Percentiles rank a stretch among this genome's conserved stretches.
Evolutionary conservation across 805 yeast species (phyloP).

Genomic region (Naumovozyma castellii): DNA sequence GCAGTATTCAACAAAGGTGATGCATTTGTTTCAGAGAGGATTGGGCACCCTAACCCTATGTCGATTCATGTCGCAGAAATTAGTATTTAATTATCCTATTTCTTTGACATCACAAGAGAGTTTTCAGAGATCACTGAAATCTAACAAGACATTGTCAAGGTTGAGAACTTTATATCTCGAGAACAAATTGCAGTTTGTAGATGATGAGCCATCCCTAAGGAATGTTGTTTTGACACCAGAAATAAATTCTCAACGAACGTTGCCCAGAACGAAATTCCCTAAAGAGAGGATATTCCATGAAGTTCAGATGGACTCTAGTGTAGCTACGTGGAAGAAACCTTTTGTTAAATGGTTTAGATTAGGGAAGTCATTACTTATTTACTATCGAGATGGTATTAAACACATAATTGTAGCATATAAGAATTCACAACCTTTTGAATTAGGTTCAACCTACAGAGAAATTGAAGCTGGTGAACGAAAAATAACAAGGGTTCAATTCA

Average conservation of each 20-base stretch:
- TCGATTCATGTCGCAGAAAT: background rate
- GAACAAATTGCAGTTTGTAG: constrained; percentile 1
- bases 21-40: too few relatives aligned
- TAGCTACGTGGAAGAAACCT: constrained; percentile 19
- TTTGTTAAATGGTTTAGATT: constrained; percentile 34
- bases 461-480: constrained; percentile 26
- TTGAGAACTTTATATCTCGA: constrained; percentile 2
- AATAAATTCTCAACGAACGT: constrained; percentile 25
- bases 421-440: constrained; percentile 11
- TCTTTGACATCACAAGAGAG: constrained; percentile 3
- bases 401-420: constrained; percentile 43
- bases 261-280: constrained; percentile 27
- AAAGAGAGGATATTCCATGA: constrained; percentile 24
- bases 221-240: background rate
- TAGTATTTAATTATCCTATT: background rate
- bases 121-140: constrained; percentile 4
- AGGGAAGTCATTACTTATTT: constrained; percentile 38
- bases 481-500: constrained; percentile 39
- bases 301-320: constrained; percentile 15
- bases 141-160: constrained; percentile 5
- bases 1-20: too few relatives aligned
- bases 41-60: too few relatives aligned
- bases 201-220: background rate
- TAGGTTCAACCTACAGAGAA: constrained; percentile 5
- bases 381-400: constrained; percentile 50